Evolutionary conservation across 768 basidiomycete genomes (phyloP), one percentile per base, ranked within the genome.

Genomic region (Rhizopogon rudus): DNA sequence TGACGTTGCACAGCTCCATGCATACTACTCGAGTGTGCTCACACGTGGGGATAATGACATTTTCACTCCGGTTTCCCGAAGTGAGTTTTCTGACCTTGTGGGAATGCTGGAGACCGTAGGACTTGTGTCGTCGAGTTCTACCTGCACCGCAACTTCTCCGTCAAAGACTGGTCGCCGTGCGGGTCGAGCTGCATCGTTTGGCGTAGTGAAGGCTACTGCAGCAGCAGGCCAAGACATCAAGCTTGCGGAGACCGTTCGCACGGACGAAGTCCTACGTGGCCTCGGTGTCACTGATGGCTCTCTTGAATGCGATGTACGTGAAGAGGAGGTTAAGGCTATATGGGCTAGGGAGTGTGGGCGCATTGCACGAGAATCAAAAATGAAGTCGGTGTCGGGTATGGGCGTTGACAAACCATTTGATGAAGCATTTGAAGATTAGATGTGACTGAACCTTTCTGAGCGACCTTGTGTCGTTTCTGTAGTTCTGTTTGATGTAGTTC

Each of bases 41-140:
- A 73, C 75, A 14, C 79, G 86, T 35, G 74, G 77, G 10, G 81
- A 81, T 20, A 73, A 71, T 14, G 79, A 77, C 14, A 65, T 81
- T 5, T 86, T 90, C 57, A 71, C 78, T 3, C 76, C 86, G 3
- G 88, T 87, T 2, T 88, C 86, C 9, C 77, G 87, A 8, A 88
- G 81, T 65, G 90, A 92, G 61, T 91, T 93, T 59, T 73, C 77
- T 0, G 91, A 93, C 60, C 74, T 93, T 3, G 63, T 88, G 0
- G 79, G 81, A 25, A 72, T 92, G 46, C 71, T 93, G 39, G 91
- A 93, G 69, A 88, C 86, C 3, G 77, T 81, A 6, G 91, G 91
- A 2, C 73, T 90, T 6, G 70, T 87, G 8, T 73, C 76, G 0
- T 60, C 58, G n/a, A 61, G 48, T 59, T 78, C 3, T 71, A 10